A percentile compares a stretch with the other conserved stretches of the same genome.
Conservation (phyloP, 768 basidiomycete genomes). For the Agrocybe pediades region DNA sequence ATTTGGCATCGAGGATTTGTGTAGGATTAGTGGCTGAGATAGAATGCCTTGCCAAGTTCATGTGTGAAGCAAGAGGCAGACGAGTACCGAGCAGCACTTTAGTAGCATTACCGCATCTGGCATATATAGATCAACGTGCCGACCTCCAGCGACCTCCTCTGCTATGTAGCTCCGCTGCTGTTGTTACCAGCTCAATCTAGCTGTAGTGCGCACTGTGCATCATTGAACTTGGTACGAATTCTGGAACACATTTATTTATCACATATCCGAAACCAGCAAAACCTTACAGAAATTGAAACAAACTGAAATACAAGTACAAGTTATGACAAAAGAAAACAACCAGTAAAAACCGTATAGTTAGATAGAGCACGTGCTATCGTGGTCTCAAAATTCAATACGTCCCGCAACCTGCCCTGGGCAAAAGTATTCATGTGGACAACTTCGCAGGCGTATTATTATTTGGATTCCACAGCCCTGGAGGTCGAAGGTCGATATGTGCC, state of each 20-base stretch:
- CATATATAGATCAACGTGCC: too few relatives aligned
- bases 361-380: too few relatives aligned
- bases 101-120: constrained; percentile 9
- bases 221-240: too few relatives aligned
- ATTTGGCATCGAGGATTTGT: constrained; percentile 74
- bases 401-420: background rate
- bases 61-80: constrained; percentile 36
- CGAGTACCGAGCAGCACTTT: constrained; percentile 4
- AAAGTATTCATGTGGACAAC: constrained; percentile 17
- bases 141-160: too few relatives aligned
- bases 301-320: too few relatives aligned
- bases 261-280: too few relatives aligned
- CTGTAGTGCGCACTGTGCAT: too few relatives aligned
- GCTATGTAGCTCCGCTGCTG: too few relatives aligned
- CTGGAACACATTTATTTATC: too few relatives aligned
- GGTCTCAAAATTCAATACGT: too few relatives aligned
- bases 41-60: constrained; percentile 87
- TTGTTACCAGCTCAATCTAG: too few relatives aligned
- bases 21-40: constrained; percentile 78
- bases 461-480: constrained; percentile 76
- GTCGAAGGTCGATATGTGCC: constrained; percentile 70
- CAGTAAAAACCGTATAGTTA: background rate
- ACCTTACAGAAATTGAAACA: too few relatives aligned
- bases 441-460: constrained; percentile 37
- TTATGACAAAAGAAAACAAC: constrained; percentile 1